Percentiles rank a stretch among this genome's conserved stretches.
Conservation (phyloP, 257 asterid species). For the Lantana camara region DNA sequence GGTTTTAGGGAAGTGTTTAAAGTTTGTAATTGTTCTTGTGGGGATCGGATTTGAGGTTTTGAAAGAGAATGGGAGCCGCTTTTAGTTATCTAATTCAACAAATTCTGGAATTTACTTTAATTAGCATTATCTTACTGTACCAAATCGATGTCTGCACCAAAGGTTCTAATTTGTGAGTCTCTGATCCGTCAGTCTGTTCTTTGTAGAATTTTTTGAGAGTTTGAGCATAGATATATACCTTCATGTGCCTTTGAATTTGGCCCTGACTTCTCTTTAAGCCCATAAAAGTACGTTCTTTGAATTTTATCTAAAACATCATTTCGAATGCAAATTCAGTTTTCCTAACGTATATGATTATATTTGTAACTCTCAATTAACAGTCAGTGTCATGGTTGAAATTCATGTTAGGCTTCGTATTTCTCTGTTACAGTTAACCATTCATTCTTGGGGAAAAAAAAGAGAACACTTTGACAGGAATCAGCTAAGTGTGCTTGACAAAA, state of each 20-base stretch:
- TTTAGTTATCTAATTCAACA: neutral
- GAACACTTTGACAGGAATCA: neutral
- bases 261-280: neutral
- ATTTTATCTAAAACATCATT: constrained; percentile 1
- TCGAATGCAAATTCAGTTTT: constrained; percentile 10
- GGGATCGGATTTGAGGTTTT: constrained; percentile 26
- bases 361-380: neutral
- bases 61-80: constrained; percentile 22
- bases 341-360: neutral
- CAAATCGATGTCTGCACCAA: neutral
- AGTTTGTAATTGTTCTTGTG: constrained; percentile 8
- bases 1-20: neutral
- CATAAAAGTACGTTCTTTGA: neutral
- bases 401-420: neutral
- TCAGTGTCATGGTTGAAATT: neutral
- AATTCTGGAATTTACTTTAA: neutral
- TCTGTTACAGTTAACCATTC: neutral
- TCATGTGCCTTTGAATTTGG: neutral
- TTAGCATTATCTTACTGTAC: neutral
- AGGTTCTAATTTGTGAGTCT: constrained; percentile 24
- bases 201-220: neutral
- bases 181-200: constrained; percentile 1
- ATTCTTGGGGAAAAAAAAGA: neutral
- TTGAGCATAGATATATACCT: neutral
- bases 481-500: neutral